Base-by-base conservation (phyloP, 23 red algal species). In the Gracilaria vermiculophylla region DNA sequence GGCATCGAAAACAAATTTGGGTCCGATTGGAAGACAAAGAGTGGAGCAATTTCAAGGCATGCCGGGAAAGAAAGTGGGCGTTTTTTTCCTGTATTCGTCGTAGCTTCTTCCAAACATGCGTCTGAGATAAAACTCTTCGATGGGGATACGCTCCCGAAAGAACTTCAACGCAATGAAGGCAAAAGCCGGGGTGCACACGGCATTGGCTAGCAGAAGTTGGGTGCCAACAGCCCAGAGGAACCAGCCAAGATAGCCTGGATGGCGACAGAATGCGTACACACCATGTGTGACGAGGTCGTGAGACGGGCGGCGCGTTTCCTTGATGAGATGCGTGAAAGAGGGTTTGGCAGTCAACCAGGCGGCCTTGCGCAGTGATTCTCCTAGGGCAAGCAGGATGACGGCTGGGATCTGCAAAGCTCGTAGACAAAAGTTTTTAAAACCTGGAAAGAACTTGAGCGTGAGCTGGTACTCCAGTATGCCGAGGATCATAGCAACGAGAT, bases 241-340 rank as follows among this genome's bases (percentile, higher is more conserved):
- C 96, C 96, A 98, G 48, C 96, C 96, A 34, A 84, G 66, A 85
- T 98, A 98, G 32, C 74, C 96, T 14, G 96, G 96, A 65, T 98
- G 96, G 11, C 96, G 58, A 23, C 58, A 77, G 12, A 53, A 76
- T 35, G 81, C 35, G 71, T 98, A 98, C 10, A 98, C 78, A n/a
- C 96, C 96, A 39, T 81, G 71, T 4, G 64, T 86, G 51, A 87
- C 70, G 61, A 98, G 87, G 13, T 65, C 29, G 54, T 92, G 91
- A 21, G 60, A 50, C 23, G 36, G 61, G 27, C 60, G 69, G 35
- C 83, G 91, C 10, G 13, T 52, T 27, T 58, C 40, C 43, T 76
- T 47, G 43, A 98, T 92, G 44, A 62, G 80, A 64, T 98, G 96
- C 16, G 87, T 93, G 77, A 98, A 98, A 17, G 82, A 64, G 9